These are phyloP conservation scores for Strobilomyces echinocephalus DNA, from an alignment of 768 basidiomycete species.

Conservation along the genomic window DNA sequence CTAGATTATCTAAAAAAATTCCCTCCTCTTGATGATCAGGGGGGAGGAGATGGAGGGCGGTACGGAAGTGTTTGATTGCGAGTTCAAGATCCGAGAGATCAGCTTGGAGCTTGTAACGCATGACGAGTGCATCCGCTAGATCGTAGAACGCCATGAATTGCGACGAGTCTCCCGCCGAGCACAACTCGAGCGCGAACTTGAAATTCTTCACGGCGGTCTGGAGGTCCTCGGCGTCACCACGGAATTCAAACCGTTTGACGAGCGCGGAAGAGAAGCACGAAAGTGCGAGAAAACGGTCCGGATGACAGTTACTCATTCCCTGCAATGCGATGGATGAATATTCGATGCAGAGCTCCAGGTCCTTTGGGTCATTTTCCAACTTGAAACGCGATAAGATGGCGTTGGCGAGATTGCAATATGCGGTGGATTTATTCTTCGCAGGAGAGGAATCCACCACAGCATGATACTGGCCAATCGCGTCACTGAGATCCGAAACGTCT, in stretches of 20 bases:
- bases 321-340: slow-evolving; percentile 18
- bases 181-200: slow-evolving; percentile 17
- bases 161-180: slow-evolving; percentile 11
- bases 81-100: slow-evolving; percentile 26
- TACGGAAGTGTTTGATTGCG: slow-evolving; percentile 23
- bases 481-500: slow-evolving; percentile 17
- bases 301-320: slow-evolving; percentile 11
- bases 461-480: slow-evolving; percentile 24
- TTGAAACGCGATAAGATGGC: slow-evolving; percentile 29
- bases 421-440: slow-evolving; percentile 16
- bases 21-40: slow-evolving; percentile 12
- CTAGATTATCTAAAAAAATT: slow-evolving; percentile 17
- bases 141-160: slow-evolving; percentile 18
- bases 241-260: slow-evolving; percentile 19
- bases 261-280: slow-evolving; percentile 23
- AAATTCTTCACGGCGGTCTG: slow-evolving; percentile 26
- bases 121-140: slow-evolving; percentile 24
- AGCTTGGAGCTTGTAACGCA: slow-evolving; percentile 23
- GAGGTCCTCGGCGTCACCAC: slow-evolving; percentile 20
- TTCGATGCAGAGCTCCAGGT: slow-evolving; percentile 23
- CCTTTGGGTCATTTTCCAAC: slow-evolving; percentile 11
- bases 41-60: slow-evolving; percentile 17
- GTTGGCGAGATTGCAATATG: slow-evolving; percentile 29
- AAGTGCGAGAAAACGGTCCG: slow-evolving; percentile 14
- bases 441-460: slow-evolving; percentile 16